Conservation (phyloP, 106 monocot species). For the Amphibolis antarctica region DNA sequence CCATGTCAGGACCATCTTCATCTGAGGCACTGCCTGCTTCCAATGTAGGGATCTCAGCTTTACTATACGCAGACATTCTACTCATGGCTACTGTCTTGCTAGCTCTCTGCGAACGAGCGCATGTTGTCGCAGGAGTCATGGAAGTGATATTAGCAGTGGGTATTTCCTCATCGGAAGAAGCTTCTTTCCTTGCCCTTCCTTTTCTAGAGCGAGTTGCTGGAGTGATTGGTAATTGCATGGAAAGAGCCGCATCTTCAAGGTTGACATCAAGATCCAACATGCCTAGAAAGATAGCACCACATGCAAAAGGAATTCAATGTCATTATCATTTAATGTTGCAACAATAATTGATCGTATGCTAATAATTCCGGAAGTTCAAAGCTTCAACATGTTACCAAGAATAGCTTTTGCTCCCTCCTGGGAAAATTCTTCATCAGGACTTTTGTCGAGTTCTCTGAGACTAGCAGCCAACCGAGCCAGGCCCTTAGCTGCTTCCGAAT, state of each 20-base stretch:
- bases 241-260: constrained; percentile 17
- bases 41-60: constrained; percentile 8
- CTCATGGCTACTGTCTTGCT: constrained; percentile 82
- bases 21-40: constrained; percentile 32
- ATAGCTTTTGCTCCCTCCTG: constrained; percentile 29
- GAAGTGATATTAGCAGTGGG: background rate
- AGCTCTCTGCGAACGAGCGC: constrained; percentile 50
- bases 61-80: constrained; percentile 32
- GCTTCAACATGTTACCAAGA: constrained; percentile 24
- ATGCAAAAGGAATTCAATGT: background rate
- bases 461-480: constrained; percentile 39
- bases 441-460: constrained; percentile 54
- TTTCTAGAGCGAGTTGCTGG: constrained; percentile 38
- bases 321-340: constrained; percentile 2
- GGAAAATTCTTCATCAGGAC: constrained; percentile 46
- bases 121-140: constrained; percentile 5
- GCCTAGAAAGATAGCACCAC: background rate
- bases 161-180: constrained; percentile 14
- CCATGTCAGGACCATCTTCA: constrained; percentile 37
- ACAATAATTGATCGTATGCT: background rate
- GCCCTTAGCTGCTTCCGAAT: constrained; percentile 62
- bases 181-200: constrained; percentile 29
- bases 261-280: constrained; percentile 43
- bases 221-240: constrained; percentile 19
- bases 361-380: background rate